Evolutionary conservation across 1,284 basidiomycete genomes (phyloP), one percentile per base, ranked within the genome.

Genomic region (Exsudoporus floridanus): DNA sequence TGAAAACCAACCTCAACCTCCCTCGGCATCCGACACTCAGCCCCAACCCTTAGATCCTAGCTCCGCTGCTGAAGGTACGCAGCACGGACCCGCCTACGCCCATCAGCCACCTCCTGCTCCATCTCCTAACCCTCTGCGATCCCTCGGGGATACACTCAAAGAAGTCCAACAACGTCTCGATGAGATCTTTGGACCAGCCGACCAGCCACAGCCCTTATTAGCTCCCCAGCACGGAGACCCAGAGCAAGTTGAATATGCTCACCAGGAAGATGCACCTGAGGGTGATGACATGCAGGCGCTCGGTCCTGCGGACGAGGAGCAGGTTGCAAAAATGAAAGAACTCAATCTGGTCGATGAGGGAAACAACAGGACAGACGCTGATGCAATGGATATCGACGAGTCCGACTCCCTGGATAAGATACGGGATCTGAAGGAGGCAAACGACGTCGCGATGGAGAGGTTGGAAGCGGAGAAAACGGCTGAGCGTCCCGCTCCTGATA

Each of bases 281-380:
- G 84, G 86, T 52, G 78, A 88, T 43, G 84, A 90, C 47, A 88
- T 91, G 80, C 94, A 98, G 70, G 94, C 94, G 1, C 80, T 98
- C 12, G 96, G 94, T 6, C 85, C 91, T 1, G 90, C 94, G 1
- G 83, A 82, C 12, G 85, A 90, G 42, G 92, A 95, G 60, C 85
- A 94, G 66, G 83, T 84, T 33, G 86, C 90, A 33, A 92, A 88
- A 64, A 77, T 98, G 45, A 82, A 86, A 57, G 86, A 94, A 45
- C 81, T 97, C 28, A 86, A 83, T 41, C 77, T 96, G 56, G 69
- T 84, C 19, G 90, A 92, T 55, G 83, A 86, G 18, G 76, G 75
- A 31, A 54, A 60, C 16, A 53, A 59, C n/a, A n/a, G n/a, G 19
- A 64, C 63, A 35, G 51, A 62, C 12, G 49, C 70, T 2, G 66